Conservation (phyloP, 371 early-diverging fungal genomes). For the Chytridium lagenaria region DNA sequence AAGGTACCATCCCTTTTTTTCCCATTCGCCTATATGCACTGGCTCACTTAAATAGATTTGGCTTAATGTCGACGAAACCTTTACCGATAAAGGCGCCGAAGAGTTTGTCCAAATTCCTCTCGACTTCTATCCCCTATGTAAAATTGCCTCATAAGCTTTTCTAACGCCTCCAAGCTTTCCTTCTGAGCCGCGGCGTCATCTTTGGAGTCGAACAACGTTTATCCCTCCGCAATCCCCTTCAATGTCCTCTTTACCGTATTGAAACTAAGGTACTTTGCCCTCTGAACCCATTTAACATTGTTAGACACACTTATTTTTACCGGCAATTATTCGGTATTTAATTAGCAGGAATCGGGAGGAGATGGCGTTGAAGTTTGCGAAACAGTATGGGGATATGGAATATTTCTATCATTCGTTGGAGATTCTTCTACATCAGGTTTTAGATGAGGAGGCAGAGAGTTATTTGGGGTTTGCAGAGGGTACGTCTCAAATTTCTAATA, state of each 20-base stretch:
- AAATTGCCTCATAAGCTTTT: constrained; percentile 19
- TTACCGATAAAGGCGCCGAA: constrained; percentile 52
- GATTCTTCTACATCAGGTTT: constrained; percentile 79
- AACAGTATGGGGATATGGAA: constrained; percentile 67
- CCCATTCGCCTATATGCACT: not conserved
- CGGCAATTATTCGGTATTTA: constrained; percentile 70
- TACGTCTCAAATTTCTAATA: no score
- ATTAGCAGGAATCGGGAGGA: constrained; percentile 52
- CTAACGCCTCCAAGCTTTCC: constrained; percentile 62
- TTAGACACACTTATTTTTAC: constrained; percentile 84
- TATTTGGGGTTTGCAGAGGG: constrained; percentile 16
- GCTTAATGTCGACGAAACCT: constrained; percentile 54
- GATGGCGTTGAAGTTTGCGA: constrained; percentile 70
- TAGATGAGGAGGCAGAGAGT: constrained; percentile 78
- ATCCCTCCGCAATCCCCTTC: constrained; percentile 60
- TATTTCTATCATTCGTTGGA: constrained; percentile 87
- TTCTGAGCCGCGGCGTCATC: constrained; percentile 75
- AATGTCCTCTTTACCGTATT: constrained; percentile 68
- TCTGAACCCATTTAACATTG: not conserved
- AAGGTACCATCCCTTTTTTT: constrained; percentile 56
- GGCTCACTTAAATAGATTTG: constrained; percentile 45
- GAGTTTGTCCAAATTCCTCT: constrained; percentile 63
- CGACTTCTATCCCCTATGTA: constrained; percentile 86
- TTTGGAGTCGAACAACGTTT: constrained; percentile 79
- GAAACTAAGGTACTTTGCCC: constrained; percentile 68